These are phyloP conservation scores for Trametes meyenii DNA, from an alignment of 768 basidiomycete genomes.

Conservation along the genomic window DNA sequence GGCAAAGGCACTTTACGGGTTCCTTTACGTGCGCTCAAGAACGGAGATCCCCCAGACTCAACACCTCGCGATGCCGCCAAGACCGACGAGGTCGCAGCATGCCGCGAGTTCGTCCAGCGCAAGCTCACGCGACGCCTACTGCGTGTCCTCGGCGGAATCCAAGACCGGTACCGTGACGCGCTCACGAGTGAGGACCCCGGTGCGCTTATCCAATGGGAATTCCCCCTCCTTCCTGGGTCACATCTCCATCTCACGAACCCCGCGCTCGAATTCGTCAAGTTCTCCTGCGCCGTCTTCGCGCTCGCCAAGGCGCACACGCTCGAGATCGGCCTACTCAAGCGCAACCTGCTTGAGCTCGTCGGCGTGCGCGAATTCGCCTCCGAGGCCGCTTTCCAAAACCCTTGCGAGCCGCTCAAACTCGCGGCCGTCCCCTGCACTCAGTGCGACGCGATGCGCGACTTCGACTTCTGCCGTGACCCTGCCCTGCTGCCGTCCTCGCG, in stretches of 20 bases:
- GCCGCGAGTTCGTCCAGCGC: slow-evolving; percentile 76
- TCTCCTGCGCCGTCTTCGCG: slow-evolving; percentile 76
- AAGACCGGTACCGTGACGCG: slow-evolving; percentile 63
- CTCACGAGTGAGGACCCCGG: slow-evolving; percentile 36
- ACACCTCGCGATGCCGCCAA: slow-evolving; percentile 72
- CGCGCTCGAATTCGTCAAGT: slow-evolving; percentile 87
- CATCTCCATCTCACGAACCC: slow-evolving; percentile 80
- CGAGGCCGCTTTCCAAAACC: slow-evolving; percentile 88
- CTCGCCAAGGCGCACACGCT: slow-evolving; percentile 81
- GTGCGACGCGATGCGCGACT: slow-evolving; percentile 84
- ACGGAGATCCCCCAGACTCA: slow-evolving; percentile 55
- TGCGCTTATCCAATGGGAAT: slow-evolving; percentile 60
- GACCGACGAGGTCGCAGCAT: slow-evolving; percentile 65
- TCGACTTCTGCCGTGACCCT: slow-evolving; percentile 94
- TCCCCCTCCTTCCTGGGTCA: slow-evolving; percentile 88
- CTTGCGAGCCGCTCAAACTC: slow-evolving; percentile 85
- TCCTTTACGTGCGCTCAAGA: slow-evolving; percentile 75
- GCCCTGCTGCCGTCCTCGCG: slow-evolving; percentile 63
- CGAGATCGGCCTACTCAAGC: slow-evolving; percentile 87
- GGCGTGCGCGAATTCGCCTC: slow-evolving; percentile 84
- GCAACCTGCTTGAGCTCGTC: slow-evolving; percentile 87
- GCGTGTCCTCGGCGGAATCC: slow-evolving; percentile 62
- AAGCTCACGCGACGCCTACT: slow-evolving; percentile 82
- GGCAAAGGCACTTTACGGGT: slow-evolving; percentile 59
- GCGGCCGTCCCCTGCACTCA: slow-evolving; percentile 86